These are phyloP conservation scores for Paracamarosporium sp. DNA, from an alignment of 2,329 filamentous ascomycete genomes.

Conservation along the genomic window DNA sequence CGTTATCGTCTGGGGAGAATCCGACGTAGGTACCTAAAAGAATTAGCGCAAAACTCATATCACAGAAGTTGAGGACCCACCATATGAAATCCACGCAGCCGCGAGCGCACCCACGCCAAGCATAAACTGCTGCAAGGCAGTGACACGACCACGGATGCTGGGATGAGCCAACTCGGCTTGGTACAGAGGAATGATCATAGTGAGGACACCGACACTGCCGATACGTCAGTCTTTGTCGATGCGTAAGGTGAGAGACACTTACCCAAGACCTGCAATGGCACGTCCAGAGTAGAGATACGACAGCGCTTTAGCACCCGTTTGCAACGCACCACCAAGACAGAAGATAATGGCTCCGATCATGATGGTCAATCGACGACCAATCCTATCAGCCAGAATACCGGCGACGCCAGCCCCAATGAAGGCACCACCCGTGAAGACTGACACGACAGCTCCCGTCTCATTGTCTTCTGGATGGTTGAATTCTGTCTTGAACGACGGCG, in stretches of 20 bases:
- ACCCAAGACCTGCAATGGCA: conserved; percentile 71
- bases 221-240: conserved; percentile 1
- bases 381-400: conserved; percentile 66
- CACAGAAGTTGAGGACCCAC: no score
- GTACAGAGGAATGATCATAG: conserved; percentile 74
- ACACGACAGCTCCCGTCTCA: conserved; percentile 73
- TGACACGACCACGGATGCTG: conserved; percentile 76
- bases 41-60: no score
- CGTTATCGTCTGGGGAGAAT: conserved; percentile 54
- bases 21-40: conserved; percentile 62
- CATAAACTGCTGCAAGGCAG: conserved; percentile 83
- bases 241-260: conserved; percentile 30
- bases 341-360: conserved; percentile 74
- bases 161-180: conserved; percentile 83
- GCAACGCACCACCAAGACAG: conserved; percentile 73
- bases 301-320: conserved; percentile 70
- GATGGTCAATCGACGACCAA: conserved; percentile 77
- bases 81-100: conserved; percentile 77
- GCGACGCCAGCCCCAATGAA: conserved; percentile 73
- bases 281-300: conserved; percentile 74
- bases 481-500: conserved; percentile 48
- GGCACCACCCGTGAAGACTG: conserved; percentile 77
- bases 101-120: conserved; percentile 75
- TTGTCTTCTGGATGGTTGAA: conserved; percentile 48
- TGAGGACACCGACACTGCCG: conserved; percentile 64